A percentile compares a stretch with the other conserved stretches of the same genome.
These are phyloP conservation scores for Eugenia klotzschiana DNA, from an alignment of 441 rosid species.

Conservation along the genomic window DNA sequence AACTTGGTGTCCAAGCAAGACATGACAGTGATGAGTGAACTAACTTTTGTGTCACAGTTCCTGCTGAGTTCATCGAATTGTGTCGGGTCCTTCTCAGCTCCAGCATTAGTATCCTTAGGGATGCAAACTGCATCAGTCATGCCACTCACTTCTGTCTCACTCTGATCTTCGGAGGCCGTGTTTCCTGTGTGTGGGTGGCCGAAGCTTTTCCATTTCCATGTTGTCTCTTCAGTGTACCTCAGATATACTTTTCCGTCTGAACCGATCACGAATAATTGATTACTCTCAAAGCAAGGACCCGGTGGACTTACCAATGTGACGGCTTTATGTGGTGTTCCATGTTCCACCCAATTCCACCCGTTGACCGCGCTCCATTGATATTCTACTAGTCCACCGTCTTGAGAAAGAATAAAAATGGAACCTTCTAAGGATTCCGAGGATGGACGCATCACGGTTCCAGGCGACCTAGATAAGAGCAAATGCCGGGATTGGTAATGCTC, in stretches of 20 bases:
- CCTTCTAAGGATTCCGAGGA: slow-evolving; percentile 30
- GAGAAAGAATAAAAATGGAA: slow-evolving; percentile 55
- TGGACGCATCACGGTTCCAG: slow-evolving; percentile 43
- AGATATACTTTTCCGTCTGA: slow-evolving; percentile 52
- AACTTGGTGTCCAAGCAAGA: background rate
- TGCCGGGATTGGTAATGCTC: slow-evolving; percentile 62
- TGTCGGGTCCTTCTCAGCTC: slow-evolving; percentile 15
- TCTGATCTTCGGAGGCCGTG: slow-evolving; percentile 3
- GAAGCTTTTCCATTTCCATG: slow-evolving; percentile 51
- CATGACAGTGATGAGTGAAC: background rate
- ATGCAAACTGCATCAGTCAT: slow-evolving; percentile 16
- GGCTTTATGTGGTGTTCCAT: slow-evolving; percentile 43
- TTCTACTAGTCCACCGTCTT: slow-evolving; percentile 49
- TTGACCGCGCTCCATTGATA: slow-evolving; percentile 49
- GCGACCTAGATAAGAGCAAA: slow-evolving; percentile 29
- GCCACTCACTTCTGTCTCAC: background rate
- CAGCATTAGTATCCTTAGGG: slow-evolving; percentile 11
- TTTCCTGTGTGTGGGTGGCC: slow-evolving; percentile 24
- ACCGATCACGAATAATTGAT: slow-evolving; percentile 39
- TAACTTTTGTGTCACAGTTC: slow-evolving; percentile 41
- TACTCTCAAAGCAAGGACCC: slow-evolving; percentile 43
- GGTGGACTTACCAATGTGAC: slow-evolving; percentile 41
- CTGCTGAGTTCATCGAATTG: slow-evolving; percentile 6
- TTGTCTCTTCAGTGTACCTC: slow-evolving; percentile 37
- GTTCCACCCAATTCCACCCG: slow-evolving; percentile 69